Base-by-base conservation (phyloP, 2,329 filamentous ascomycete species). In the Claviceps africana region DNA sequence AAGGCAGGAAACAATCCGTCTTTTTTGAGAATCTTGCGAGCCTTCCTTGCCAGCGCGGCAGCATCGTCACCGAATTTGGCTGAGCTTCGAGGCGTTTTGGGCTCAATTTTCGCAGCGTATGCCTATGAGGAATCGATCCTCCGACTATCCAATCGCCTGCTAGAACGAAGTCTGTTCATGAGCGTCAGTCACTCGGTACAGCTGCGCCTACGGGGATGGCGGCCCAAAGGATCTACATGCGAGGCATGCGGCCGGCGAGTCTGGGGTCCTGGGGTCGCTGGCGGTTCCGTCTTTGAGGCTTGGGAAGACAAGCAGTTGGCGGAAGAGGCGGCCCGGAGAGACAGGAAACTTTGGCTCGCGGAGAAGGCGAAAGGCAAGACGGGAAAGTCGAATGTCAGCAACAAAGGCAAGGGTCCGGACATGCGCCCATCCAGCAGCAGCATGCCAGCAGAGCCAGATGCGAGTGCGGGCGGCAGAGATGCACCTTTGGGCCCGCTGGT, bases 101-200 rank as follows among this genome's bases (percentile, higher is more conserved):
- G 81, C 1, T 93, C 90, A 13, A 91, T 98, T 52, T 97, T 98
- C 69, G 83, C 91, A 0, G 91, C 93, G 0, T 98, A 98, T 64
- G 85, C 89, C 0, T 96, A 97, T 64, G 93, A 98, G 66, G 87
- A 91, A 65, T 90, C 86, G 0, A 86, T 98, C 17, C 76, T 98
- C 21, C 76, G 79, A 1, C 78, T 98, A 3, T 88, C 93, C 0
- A 95, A 91, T 64, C 78, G 85, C 4, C 81, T 98, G 52, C 75
- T 98, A 0, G 90, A 95, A 56, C 84, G 88, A 58, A 93, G 93
- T 61, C 75, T 95, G 6, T 98, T 97, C 61, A 79, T 85, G 42
- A 85, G 87, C 57, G 88, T 98, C 37, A 75, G 82, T 44, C 79
- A 86, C 58, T 83, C 88, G 5, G 81, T 86, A 8, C 75, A 78